A percentile compares a stretch with the other conserved stretches of the same genome.
phyloP scores from a whole-genome alignment of 140 eudicot genomes.

The Oenanthe javanica region DNA sequence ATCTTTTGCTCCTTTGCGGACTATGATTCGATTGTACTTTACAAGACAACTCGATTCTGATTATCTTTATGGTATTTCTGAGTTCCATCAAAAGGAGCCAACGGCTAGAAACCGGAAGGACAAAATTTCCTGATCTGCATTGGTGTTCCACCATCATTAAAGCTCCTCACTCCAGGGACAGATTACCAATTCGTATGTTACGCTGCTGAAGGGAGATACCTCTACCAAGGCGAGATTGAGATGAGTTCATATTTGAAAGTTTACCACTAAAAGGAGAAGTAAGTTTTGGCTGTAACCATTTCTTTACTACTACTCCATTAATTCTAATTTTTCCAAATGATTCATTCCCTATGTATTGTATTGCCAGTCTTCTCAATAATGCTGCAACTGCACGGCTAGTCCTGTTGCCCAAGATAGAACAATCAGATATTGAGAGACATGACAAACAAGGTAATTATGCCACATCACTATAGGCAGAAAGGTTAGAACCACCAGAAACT shows the following conservation, averaged over 20 bases:
- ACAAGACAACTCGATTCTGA: conserved; percentile 4
- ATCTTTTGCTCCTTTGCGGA: conserved; percentile 9
- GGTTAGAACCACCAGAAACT: not conserved
- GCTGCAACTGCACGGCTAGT: conserved; percentile 68
- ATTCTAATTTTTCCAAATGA: conserved; percentile 80
- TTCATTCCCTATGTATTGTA: conserved; percentile 75
- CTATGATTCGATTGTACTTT: not conserved
- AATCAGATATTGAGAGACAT: not conserved
- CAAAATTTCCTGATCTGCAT: not conserved
- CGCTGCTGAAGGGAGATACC: conserved; percentile 70
- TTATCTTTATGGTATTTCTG: not conserved
- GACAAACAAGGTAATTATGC: not conserved
- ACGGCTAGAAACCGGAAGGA: not conserved
- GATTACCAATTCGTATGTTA: conserved; percentile 58
- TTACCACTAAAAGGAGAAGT: conserved; percentile 41
- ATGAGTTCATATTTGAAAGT: conserved; percentile 36
- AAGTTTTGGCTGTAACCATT: conserved; percentile 85
- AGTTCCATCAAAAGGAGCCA: not conserved
- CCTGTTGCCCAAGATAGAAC: conserved; percentile 36
- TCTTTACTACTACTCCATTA: conserved; percentile 58
- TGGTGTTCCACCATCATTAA: not conserved
- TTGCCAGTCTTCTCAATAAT: conserved; percentile 71
- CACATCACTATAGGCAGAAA: not conserved
- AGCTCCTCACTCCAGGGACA: conserved; percentile 42
- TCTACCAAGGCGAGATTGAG: conserved; percentile 46